Percentiles rank a stretch among this genome's conserved stretches.
These are phyloP conservation scores for Sonneratia alba DNA, from an alignment of 345 rosid species.

Conservation along the genomic window DNA sequence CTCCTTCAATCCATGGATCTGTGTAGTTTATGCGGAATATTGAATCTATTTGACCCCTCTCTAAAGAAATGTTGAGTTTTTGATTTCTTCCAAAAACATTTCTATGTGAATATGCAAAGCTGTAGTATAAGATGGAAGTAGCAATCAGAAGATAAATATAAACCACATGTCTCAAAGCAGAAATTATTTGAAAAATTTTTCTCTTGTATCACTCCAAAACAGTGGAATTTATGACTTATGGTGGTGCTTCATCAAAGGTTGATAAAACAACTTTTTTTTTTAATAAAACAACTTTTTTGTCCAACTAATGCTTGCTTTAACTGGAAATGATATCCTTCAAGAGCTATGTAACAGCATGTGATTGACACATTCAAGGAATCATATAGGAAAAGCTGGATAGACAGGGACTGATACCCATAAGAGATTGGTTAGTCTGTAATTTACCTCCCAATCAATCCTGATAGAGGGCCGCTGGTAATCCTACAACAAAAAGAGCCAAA, in stretches of 20 bases:
- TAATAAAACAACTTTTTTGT: background rate
- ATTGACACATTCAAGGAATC: background rate
- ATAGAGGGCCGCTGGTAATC: conserved; percentile 88
- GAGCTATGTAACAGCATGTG: background rate
- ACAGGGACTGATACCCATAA: background rate
- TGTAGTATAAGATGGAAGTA: conserved; percentile 24
- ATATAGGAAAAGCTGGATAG: background rate
- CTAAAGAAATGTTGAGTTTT: conserved; percentile 78
- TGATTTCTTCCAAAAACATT: conserved; percentile 92
- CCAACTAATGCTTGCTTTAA: background rate
- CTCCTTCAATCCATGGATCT: conserved; percentile 99
- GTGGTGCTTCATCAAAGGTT: background rate
- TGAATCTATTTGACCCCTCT: conserved; percentile 92
- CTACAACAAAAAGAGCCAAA: conserved; percentile 30
- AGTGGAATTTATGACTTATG: background rate
- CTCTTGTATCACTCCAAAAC: no score
- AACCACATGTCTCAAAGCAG: background rate
- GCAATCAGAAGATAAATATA: background rate
- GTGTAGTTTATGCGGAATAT: conserved; percentile 85
- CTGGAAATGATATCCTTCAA: background rate
- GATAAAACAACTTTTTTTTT: no score
- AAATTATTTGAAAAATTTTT: background rate
- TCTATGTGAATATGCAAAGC: conserved; percentile 94
- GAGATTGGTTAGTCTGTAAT: background rate
- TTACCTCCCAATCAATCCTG: conserved; percentile 91